phyloP scores from a whole-genome alignment of 805 yeast genomes.

The Candida insectalens region DNA sequence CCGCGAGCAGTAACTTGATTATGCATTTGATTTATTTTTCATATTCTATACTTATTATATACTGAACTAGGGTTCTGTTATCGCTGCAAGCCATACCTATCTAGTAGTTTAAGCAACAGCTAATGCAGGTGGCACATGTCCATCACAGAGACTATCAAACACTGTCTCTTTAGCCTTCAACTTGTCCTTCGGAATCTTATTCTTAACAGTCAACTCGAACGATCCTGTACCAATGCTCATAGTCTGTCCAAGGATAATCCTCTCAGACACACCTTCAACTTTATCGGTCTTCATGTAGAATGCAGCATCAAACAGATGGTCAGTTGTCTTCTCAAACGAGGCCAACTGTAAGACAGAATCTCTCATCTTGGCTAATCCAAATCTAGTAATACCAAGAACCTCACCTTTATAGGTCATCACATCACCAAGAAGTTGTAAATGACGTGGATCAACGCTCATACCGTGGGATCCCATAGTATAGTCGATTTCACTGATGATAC shows the following conservation, averaged over 20 bases:
- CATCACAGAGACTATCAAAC: slow-evolving; percentile 34
- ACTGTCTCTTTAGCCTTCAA: slow-evolving; percentile 31
- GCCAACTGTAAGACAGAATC: slow-evolving; percentile 96
- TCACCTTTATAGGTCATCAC: slow-evolving; percentile 99
- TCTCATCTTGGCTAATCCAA: slow-evolving; percentile 97
- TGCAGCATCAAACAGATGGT: slow-evolving; percentile 95
- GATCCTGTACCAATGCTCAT: slow-evolving; percentile 98
- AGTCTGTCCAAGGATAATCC: slow-evolving; percentile 95
- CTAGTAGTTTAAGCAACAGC: slow-evolving; percentile 9
- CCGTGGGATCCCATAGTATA: slow-evolving; percentile 99
- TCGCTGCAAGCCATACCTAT: no score
- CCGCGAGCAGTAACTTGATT: slow-evolving; percentile 4
- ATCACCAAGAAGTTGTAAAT: slow-evolving; percentile 92
- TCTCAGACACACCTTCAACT: slow-evolving; percentile 96
- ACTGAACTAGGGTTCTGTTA: no score
- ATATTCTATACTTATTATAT: no score
- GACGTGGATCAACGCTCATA: slow-evolving; percentile 99
- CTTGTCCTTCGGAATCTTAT: slow-evolving; percentile 22
- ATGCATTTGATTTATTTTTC: slow-evolving; percentile 1
- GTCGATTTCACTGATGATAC: slow-evolving; percentile 89
- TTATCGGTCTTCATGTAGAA: slow-evolving; percentile 94
- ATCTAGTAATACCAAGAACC: slow-evolving; percentile 94
- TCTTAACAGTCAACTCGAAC: slow-evolving; percentile 68
- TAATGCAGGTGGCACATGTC: slow-evolving; percentile 11
- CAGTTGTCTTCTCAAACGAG: slow-evolving; percentile 96